Base-by-base conservation (phyloP, 169 alveolate species). In the Eimeria necatrix region DNA sequence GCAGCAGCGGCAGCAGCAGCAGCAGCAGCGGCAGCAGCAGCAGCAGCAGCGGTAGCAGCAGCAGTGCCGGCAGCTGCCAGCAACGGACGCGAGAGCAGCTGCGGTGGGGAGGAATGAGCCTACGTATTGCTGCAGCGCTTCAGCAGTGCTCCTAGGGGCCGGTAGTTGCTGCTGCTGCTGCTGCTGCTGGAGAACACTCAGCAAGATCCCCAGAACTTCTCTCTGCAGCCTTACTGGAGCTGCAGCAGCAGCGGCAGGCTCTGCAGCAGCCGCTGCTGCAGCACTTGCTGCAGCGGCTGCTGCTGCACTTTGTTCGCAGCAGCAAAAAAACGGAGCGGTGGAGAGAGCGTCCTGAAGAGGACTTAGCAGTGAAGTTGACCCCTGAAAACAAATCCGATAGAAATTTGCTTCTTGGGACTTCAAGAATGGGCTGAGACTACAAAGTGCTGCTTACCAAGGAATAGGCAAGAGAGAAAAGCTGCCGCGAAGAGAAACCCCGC, bases 51-150 rank as follows among this genome's bases (percentile, higher is more conserved):
- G 24, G 4, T 6, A 1, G 76, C 46, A 14, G 85, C 85, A 32
- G 85, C 59, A 73, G 59, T 6, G 26, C 2, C 56, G 3, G 59
- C 85, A 71, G 68, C 20, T 0, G 68, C 68, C 12, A 18, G 22
- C 12, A 18, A 56, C 41, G 41, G 68, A 56, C 68, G 68, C 68
- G 2, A 3, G 4, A 56, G 68, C 68, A 56, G 68, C 68, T 12
- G 68, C 68, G 20, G 68, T 32, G 16, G 49, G 18, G 0, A 32
- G 0, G 20, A 10, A 4, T 16, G 76, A 52, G 26, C 85, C n/a
- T 46, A 73, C 85, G 85, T 73, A 73, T 73, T 73, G 85, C 85
- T 73, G 85, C 85, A 73, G 10, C 22, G 85, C 85, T 46, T 73
- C 85, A 52, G 60, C 56, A 46, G 56, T 46, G 10, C 26, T 26